A percentile compares a stretch with the other conserved stretches of the same genome.
These are phyloP conservation scores for Adansonia rubrostipa DNA, from an alignment of 441 rosid species.

Conservation along the genomic window DNA sequence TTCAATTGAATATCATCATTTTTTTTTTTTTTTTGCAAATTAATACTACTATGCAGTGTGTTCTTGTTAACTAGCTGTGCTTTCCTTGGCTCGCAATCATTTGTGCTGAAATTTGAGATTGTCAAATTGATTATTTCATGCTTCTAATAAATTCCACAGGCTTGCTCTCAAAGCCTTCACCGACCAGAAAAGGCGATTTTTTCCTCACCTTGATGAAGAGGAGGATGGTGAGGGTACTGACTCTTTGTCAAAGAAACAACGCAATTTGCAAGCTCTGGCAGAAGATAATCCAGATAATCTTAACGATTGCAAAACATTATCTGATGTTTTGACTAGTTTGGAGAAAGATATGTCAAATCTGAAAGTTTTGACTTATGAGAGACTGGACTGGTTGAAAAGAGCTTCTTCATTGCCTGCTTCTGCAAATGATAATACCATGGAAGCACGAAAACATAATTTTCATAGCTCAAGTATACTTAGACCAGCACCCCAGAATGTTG, in stretches of 20 bases:
- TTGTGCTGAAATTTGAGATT: not conserved
- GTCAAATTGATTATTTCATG: conserved; percentile 6
- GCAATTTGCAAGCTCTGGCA: conserved; percentile 40
- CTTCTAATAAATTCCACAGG: conserved; percentile 41
- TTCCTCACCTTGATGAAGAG: conserved; percentile 75
- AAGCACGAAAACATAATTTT: conserved; percentile 60
- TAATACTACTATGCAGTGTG: not conserved
- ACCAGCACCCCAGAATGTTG: conserved; percentile 47
- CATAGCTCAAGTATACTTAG: conserved; percentile 63
- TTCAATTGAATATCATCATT: conserved; percentile 3
- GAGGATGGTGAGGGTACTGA: conserved; percentile 43
- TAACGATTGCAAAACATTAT: conserved; percentile 58
- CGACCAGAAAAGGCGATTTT: conserved; percentile 81
- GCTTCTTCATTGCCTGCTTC: conserved; percentile 69
- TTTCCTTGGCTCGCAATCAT: not conserved
- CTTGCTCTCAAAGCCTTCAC: conserved; percentile 91
- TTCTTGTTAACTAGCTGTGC: not conserved
- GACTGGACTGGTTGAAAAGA: conserved; percentile 85
- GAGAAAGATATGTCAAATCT: conserved; percentile 69
- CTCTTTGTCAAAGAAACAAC: conserved; percentile 54
- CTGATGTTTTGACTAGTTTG: conserved; percentile 64
- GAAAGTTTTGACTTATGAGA: conserved; percentile 71
- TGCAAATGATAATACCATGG: conserved; percentile 62
- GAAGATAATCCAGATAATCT: conserved; percentile 40
- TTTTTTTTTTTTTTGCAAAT: not conserved